Evolutionary conservation across 768 basidiomycete genomes (phyloP).

Genomic region (Leccinum subtestaceum): DNA sequence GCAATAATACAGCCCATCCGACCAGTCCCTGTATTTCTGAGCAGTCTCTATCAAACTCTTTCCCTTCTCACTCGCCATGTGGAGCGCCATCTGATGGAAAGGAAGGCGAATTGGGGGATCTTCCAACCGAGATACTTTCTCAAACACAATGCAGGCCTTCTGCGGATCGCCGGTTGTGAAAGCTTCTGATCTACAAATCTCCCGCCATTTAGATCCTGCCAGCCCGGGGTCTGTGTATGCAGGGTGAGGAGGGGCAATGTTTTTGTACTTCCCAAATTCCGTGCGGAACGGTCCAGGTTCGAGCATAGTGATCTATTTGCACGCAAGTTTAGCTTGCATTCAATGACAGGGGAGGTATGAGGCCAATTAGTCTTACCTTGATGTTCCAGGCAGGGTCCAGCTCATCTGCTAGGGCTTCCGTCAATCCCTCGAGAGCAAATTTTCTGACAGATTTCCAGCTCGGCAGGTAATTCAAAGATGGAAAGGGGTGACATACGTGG

Average conservation of each 20-base stretch:
- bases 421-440: slow-evolving; percentile 30
- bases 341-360: neutral
- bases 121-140: slow-evolving; percentile 17
- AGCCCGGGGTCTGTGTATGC: slow-evolving; percentile 19
- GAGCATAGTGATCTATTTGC: slow-evolving; percentile 20
- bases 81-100: slow-evolving; percentile 11
- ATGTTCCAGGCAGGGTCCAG: slow-evolving; percentile 20
- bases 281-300: slow-evolving; percentile 22
- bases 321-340: neutral
- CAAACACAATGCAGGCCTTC: slow-evolving; percentile 23
- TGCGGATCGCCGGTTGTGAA: slow-evolving; percentile 12
- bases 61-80: slow-evolving; percentile 9
- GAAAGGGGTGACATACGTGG: slow-evolving; percentile 17
- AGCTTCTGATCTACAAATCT: neutral
- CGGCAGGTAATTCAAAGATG: neutral
- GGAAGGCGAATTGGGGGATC: slow-evolving; percentile 23
- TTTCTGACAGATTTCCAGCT: slow-evolving; percentile 6
- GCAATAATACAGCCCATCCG: slow-evolving; percentile 18
- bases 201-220: slow-evolving; percentile 7
- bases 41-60: slow-evolving; percentile 9
- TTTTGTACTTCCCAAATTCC: neutral
- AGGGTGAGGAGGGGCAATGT: slow-evolving; percentile 6
- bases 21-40: slow-evolving; percentile 25
- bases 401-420: slow-evolving; percentile 15
- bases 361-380: slow-evolving; percentile 7